phyloP scores from a whole-genome alignment of 2,329 filamentous ascomycete species.

The Coleophoma eucalyptorum region DNA sequence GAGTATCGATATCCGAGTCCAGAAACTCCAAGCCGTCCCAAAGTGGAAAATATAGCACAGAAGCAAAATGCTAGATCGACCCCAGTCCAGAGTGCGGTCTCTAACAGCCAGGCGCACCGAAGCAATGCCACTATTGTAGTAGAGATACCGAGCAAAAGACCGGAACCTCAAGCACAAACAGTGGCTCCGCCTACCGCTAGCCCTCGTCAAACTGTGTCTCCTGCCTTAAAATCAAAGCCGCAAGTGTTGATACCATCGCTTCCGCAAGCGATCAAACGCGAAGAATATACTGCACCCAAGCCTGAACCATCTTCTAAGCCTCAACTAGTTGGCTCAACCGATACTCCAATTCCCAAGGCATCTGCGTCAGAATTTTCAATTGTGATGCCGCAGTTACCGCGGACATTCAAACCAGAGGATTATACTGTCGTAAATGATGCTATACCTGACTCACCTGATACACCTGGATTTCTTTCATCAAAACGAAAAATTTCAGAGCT shows the following conservation, averaged over 20 bases:
- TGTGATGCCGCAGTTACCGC: slow-evolving; percentile 19
- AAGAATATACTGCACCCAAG: slow-evolving; percentile 30
- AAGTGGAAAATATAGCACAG: not conserved
- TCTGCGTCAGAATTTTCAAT: slow-evolving; percentile 2
- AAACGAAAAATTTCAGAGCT: slow-evolving; percentile 49
- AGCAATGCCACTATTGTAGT: slow-evolving; percentile 6
- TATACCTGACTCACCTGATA: slow-evolving; percentile 22
- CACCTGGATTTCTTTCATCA: slow-evolving; percentile 17
- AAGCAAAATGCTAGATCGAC: slow-evolving; percentile 6
- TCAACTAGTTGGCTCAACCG: slow-evolving; percentile 42
- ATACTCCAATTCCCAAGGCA: too few relatives aligned
- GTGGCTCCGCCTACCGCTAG: not conserved
- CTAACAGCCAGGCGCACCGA: slow-evolving; percentile 5
- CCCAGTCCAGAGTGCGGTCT: slow-evolving; percentile 2
- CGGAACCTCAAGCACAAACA: not conserved
- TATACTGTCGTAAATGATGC: slow-evolving; percentile 22
- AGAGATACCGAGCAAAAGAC: not conserved
- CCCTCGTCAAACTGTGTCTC: slow-evolving; percentile 6
- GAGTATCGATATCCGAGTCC: slow-evolving; percentile 21
- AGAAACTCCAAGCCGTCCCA: slow-evolving; percentile 9
- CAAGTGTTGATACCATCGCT: slow-evolving; percentile 21
- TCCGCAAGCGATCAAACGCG: slow-evolving; percentile 14
- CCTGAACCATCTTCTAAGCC: slow-evolving; percentile 37
- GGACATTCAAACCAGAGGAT: slow-evolving; percentile 21
- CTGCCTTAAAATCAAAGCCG: slow-evolving; percentile 12